phyloP scores from a whole-genome alignment of 495 filamentous ascomycete genomes.

The Penicillium flavigenum region DNA sequence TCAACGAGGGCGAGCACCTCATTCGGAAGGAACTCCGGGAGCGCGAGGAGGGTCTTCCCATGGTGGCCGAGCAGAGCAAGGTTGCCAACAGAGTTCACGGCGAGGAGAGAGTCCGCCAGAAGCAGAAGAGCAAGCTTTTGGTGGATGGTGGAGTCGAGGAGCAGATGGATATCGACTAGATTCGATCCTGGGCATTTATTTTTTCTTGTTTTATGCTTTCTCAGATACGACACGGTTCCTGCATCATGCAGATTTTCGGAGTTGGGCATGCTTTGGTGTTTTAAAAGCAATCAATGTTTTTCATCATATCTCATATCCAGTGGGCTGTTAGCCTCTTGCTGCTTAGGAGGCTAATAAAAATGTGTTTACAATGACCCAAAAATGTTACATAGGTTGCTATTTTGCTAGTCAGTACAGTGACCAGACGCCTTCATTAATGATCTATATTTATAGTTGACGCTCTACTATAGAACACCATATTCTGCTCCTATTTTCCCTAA shows the following conservation, averaged over 20 bases:
- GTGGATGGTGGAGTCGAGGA: constrained; percentile 67
- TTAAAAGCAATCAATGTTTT: constrained; percentile 37
- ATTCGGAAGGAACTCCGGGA: constrained; percentile 50
- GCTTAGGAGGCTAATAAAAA: constrained; percentile 8
- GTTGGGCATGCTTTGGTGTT: constrained; percentile 35
- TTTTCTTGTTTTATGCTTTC: constrained; percentile 23
- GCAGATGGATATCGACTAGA: constrained; percentile 71
- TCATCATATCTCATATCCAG: constrained; percentile 25
- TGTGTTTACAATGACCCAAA: constrained; percentile 10
- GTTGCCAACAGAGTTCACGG: constrained; percentile 37
- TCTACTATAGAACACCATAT: too few species aligned
- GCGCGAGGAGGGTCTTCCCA: constrained; percentile 43
- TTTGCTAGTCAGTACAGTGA: constrained; percentile 6
- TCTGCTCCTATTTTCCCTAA: too few species aligned
- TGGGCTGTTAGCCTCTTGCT: constrained; percentile 12
- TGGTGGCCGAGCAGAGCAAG: constrained; percentile 42
- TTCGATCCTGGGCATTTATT: constrained; percentile 9
- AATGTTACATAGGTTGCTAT: constrained; percentile 15
- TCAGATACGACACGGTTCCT: constrained; percentile 34
- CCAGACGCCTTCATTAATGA: not conserved
- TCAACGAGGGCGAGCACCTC: constrained; percentile 88
- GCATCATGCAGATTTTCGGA: constrained; percentile 20
- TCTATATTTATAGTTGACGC: too few species aligned
- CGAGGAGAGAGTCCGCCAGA: constrained; percentile 59
- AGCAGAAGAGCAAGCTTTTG: constrained; percentile 59